Base-by-base conservation (phyloP, 495 filamentous ascomycete genomes). In the Aspergillus sclerotioniger region DNA sequence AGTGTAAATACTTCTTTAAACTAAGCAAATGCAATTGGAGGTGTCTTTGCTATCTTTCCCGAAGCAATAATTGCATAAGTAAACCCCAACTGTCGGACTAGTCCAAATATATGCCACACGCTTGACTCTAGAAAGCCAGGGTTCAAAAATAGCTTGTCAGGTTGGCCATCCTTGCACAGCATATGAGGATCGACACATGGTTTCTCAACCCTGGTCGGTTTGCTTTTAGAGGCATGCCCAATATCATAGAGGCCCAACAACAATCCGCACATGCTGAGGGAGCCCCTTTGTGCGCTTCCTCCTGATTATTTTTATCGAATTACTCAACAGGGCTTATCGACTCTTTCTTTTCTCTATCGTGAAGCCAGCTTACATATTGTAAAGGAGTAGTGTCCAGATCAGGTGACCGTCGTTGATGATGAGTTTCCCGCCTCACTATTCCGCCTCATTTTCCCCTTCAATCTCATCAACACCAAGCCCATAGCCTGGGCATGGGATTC, bases 381-480 rank as follows among this genome's bases (percentile, higher is more conserved):
- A 13, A 15, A 13, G 33, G 33, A 8, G 8, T 6, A 15, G 31
- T 29, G 20, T 49, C 20, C 13, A n/a, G 48, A 48, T 56, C 44
- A 48, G 45, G 19, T 56, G 54, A 51, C 21, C 32, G 13, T 32
- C 15, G 25, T 3, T 3, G 45, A 29, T 15, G 32, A 16, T 28
- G 31, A 9, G 51, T 54, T 13, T 37, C 20, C 41, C 43, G 59
- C 54, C 54, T 61, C 54, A 61, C 49, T 57, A n/a, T 49, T 21
- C 39, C 54, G 59, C 59, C 59, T 61, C 59, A 57, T 56, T 61
- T 43, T 15, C 12, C 16, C 41, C 53, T 56, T 17, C 33, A 15
- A 50, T 25, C 49, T 39, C 49, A 43, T 39, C 16, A 50, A 29
- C 20, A 25, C 21, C 28, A 19, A 32, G 20, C n/a, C 35, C 32